Evolutionary conservation across 495 filamentous ascomycete species (phyloP).

Genomic region (Parmelia sp.): DNA sequence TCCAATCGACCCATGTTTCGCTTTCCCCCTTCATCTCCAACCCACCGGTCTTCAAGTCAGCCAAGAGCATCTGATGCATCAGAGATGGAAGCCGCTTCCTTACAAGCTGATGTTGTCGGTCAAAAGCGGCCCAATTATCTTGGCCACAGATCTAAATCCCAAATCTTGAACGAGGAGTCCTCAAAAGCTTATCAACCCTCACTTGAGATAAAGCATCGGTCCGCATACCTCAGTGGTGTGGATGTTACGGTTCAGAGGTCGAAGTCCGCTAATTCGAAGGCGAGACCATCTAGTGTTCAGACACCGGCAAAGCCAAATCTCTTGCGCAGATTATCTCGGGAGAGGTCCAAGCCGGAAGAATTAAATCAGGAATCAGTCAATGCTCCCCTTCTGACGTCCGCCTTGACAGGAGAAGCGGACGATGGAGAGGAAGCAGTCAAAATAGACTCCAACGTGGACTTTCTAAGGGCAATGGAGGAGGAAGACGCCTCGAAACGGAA

Average conservation of each 20-base stretch:
- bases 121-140: conserved; percentile 36
- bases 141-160: conserved; percentile 47
- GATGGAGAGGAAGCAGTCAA: conserved; percentile 54
- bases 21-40: conserved; percentile 51
- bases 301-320: conserved; percentile 71
- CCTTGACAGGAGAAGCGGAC: conserved; percentile 34
- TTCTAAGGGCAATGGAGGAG: conserved; percentile 72
- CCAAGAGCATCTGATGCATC: conserved; percentile 34
- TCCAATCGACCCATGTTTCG: conserved; percentile 51
- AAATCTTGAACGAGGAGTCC: conserved; percentile 41
- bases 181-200: conserved; percentile 65
- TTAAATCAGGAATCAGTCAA: conserved; percentile 25
- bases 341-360: conserved; percentile 12
- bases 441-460: conserved; percentile 84
- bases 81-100: conserved; percentile 24
- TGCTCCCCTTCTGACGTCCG: conserved; percentile 33
- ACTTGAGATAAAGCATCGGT: conserved; percentile 47
- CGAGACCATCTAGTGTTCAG: conserved; percentile 69
- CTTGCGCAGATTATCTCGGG: conserved; percentile 27
- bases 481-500: conserved; percentile 59
- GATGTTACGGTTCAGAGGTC: conserved; percentile 53
- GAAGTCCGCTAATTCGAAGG: conserved; percentile 56
- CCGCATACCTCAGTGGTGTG: conserved; percentile 45
- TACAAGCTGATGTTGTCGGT: conserved; percentile 21
- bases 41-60: conserved; percentile 51